Evolutionary conservation across 1,284 basidiomycete species (phyloP), one percentile per base, ranked within the genome.

Genomic region (Rhodotorula glutinis): DNA sequence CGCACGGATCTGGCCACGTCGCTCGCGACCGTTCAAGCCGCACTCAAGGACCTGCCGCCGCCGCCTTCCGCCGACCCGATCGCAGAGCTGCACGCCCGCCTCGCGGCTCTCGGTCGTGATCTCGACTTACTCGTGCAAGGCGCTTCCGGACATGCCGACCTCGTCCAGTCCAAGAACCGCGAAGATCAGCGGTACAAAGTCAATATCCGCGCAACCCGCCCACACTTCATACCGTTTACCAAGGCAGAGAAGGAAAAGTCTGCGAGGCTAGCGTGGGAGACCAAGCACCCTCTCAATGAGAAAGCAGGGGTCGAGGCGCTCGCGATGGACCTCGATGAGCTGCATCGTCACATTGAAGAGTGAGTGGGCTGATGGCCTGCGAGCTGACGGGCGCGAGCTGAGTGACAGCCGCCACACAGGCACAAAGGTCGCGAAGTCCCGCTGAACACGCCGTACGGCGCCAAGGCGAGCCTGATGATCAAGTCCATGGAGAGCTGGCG

Each of bases 391-490:
- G n/a, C n/a, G n/a, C n/a, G n/a, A n/a, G n/a, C n/a, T n/a, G n/a
- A n/a, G n/a, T n/a, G n/a, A n/a, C n/a, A n/a, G n/a, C n/a, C 13
- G 11, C 87, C 0, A 11, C 27, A 13, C 64, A 89, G 88, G 13
- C 83, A 86, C 0, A 82, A 84, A 1, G 87, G 87, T 0, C 84
- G 87, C 8, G 87, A 89, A 74, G 80, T 89, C 0, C 87, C 88
- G 0, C 85, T 83, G 21, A 83, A 84, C 67, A 85, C 83, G 66
- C 88, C 88, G 0, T 89, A 87, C 69, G 79, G 83, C 0, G 85
- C 88, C 0, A 84, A 85, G 38, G 74, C 81, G 9, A 67, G 75
- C 0, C 85, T 83, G 55, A 86, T 90, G 54, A 66, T 75, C 2
- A 66, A 76, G 2, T 77, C 85, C 27, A 81, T 82, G 16, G 60